A percentile compares a stretch with the other conserved stretches of the same genome.
Evolutionary conservation across 2,329 filamentous ascomycete genomes (phyloP).

Genomic region (Sporothrix pallida): DNA sequence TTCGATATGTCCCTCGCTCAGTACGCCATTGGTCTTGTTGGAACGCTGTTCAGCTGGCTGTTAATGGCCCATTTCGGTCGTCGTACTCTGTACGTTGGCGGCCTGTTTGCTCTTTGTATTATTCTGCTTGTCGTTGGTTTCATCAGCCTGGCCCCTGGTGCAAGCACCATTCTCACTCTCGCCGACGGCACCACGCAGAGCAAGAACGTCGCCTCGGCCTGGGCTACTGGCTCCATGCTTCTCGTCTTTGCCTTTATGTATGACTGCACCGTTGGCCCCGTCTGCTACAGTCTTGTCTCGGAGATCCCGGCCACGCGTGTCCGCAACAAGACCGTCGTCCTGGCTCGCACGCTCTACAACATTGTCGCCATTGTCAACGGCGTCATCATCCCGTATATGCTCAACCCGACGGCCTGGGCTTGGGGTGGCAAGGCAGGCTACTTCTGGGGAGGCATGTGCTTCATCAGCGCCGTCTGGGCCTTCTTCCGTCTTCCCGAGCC

Average conservation of each 20-base stretch:
- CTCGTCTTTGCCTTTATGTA: slow-evolving; percentile 53
- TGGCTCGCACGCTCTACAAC: slow-evolving; percentile 56
- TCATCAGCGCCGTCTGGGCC: slow-evolving; percentile 55
- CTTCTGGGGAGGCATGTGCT: slow-evolving; percentile 54
- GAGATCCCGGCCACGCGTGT: slow-evolving; percentile 55
- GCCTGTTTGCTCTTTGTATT: slow-evolving; percentile 44
- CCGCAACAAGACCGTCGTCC: slow-evolving; percentile 52
- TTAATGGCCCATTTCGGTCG: slow-evolving; percentile 57
- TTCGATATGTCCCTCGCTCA: slow-evolving; percentile 55
- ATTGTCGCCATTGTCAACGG: slow-evolving; percentile 55
- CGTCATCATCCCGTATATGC: slow-evolving; percentile 54
- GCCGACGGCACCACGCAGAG: slow-evolving; percentile 35
- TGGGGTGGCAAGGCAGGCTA: slow-evolving; percentile 56
- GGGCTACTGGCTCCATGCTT: slow-evolving; percentile 55
- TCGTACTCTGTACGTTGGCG: slow-evolving; percentile 49
- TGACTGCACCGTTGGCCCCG: slow-evolving; percentile 51
- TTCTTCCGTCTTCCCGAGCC: slow-evolving; percentile 61
- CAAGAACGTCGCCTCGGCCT: slow-evolving; percentile 54
- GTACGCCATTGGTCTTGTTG: slow-evolving; percentile 57
- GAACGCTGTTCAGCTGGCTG: slow-evolving; percentile 58
- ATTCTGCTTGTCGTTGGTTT: slow-evolving; percentile 54
- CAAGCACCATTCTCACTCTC: background rate
- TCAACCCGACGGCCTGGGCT: slow-evolving; percentile 54
- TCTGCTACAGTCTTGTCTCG: slow-evolving; percentile 42
- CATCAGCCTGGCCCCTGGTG: slow-evolving; percentile 47